Conservation (phyloP, 495 filamentous ascomycete genomes). For the Penicillium chermesinum region DNA sequence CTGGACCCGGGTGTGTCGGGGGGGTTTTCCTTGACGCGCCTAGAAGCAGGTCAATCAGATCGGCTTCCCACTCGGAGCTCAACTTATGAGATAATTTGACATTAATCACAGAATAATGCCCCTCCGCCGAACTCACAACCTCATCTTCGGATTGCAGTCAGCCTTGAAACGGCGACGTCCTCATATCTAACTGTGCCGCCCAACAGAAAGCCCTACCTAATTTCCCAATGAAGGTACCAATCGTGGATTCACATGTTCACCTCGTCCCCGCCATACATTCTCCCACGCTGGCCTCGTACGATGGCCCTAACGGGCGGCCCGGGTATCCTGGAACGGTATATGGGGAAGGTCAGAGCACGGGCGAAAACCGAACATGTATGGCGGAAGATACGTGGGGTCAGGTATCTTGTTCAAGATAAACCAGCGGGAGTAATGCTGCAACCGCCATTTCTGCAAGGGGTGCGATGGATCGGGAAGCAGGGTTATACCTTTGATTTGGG, state of each 20-base stretch:
- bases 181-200: too few species aligned
- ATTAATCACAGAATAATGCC: too few species aligned
- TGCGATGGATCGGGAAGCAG: conserved; percentile 60
- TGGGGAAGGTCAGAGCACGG: conserved; percentile 37
- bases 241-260: conserved; percentile 86
- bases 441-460: conserved; percentile 57
- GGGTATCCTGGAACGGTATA: conserved; percentile 42
- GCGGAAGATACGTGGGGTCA: conserved; percentile 62
- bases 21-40: too few species aligned
- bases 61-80: too few species aligned
- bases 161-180: too few species aligned
- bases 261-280: conserved; percentile 67
- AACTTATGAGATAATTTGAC: too few species aligned
- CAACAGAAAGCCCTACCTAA: too few species aligned
- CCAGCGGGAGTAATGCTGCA: conserved; percentile 55
- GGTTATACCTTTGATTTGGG: conserved; percentile 73
- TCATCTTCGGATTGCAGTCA: too few species aligned
- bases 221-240: conserved; percentile 23
- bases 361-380: conserved; percentile 30
- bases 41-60: too few species aligned
- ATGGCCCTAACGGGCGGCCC: conserved; percentile 49
- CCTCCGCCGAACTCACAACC: too few species aligned
- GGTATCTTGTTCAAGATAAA: conserved; percentile 79
- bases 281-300: conserved; percentile 59
- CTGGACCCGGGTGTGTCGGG: too few species aligned